Conservation (phyloP, 75 land plant genomes). For the Picea glauca region DNA sequence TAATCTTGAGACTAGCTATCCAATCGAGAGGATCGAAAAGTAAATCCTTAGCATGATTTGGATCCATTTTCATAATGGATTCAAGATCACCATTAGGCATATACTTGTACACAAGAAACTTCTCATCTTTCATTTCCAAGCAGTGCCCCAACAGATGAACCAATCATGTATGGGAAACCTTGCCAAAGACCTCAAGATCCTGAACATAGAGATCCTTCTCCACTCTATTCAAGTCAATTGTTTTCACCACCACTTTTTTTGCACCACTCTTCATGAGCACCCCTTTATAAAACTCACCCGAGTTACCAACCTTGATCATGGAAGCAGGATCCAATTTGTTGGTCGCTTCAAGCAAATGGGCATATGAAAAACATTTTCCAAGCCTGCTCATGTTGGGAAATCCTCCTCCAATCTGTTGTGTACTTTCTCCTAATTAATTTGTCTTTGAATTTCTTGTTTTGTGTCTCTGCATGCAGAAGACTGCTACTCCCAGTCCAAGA, state of each 20-base stretch:
- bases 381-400: neutral
- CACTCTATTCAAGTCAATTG: conserved; percentile 7
- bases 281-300: conserved; percentile 24
- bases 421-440: neutral
- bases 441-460: neutral
- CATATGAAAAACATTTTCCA: conserved; percentile 20
- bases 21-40: conserved; percentile 18
- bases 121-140: conserved; percentile 13
- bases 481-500: neutral
- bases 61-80: conserved; percentile 6
- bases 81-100: conserved; percentile 30
- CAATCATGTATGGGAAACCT: conserved; percentile 19
- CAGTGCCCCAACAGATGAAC: conserved; percentile 27
- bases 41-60: neutral
- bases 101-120: conserved; percentile 26
- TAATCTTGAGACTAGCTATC: conserved; percentile 29
- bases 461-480: neutral
- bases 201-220: conserved; percentile 7
- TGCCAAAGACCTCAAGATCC: conserved; percentile 22
- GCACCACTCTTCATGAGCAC: conserved; percentile 5
- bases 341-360: conserved; percentile 12
- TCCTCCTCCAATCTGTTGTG: no score
- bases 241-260: conserved; percentile 19
- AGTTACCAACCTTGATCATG: conserved; percentile 19
- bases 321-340: neutral